Percentiles rank a stretch among this genome's conserved stretches.
phyloP scores from a whole-genome alignment of 1,284 basidiomycete genomes.

The Singerocomus rubriflavus region DNA sequence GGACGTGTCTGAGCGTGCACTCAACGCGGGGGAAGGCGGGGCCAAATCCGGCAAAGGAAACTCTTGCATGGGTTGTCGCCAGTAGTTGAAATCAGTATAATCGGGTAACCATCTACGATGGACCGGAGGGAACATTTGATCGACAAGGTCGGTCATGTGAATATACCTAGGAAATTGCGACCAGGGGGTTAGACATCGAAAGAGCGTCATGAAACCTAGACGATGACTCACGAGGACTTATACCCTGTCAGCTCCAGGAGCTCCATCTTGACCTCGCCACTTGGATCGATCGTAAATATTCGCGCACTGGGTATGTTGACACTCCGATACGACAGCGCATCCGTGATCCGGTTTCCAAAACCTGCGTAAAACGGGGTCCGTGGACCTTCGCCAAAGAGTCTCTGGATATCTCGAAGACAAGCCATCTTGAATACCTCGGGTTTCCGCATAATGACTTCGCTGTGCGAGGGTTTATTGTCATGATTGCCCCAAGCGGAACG shows the following conservation, averaged over 20 bases:
- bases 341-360: slow-evolving; percentile 98
- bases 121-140: slow-evolving; percentile 99
- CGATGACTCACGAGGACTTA: slow-evolving; percentile 78
- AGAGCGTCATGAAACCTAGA: not conserved
- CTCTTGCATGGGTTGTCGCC: slow-evolving; percentile 80
- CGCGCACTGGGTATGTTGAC: slow-evolving; percentile 93
- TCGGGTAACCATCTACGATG: slow-evolving; percentile 85
- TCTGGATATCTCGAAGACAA: slow-evolving; percentile 92
- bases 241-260: slow-evolving; percentile 93
- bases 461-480: slow-evolving; percentile 29
- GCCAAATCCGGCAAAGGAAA: slow-evolving; percentile 86
- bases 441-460: slow-evolving; percentile 98
- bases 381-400: slow-evolving; percentile 77
- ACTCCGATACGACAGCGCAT: slow-evolving; percentile 94
- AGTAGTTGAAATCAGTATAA: slow-evolving; percentile 97
- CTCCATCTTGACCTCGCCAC: slow-evolving; percentile 97
- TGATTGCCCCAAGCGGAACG: not conserved
- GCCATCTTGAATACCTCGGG: slow-evolving; percentile 99
- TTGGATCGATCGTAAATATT: slow-evolving; percentile 97
- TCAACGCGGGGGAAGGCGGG: slow-evolving; percentile 89
- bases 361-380: slow-evolving; percentile 93
- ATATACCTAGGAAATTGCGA: slow-evolving; percentile 60
- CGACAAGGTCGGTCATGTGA: slow-evolving; percentile 97
- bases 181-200: no score
- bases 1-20: slow-evolving; percentile 85